Base-by-base conservation (phyloP, 345 rosid species). In the Lagerstroemia speciosa region DNA sequence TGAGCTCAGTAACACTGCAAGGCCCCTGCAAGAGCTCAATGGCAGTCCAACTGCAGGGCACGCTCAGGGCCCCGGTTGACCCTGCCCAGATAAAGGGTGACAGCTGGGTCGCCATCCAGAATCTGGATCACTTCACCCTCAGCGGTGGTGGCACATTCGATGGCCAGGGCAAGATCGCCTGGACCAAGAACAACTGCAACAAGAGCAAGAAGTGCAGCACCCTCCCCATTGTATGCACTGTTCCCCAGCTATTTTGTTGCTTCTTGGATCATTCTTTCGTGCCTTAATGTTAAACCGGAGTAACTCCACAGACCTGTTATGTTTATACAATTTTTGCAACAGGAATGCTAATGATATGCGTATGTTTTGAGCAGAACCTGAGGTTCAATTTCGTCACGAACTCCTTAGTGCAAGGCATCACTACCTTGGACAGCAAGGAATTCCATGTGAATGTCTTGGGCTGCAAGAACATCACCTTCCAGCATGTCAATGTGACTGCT, bases 61-160 rank as follows among this genome's bases (percentile, higher is more conserved):
- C 70, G 17, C 16, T 88, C 12, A 75, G 45, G 71, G 88, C 94
- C 27, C 77, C 80, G 2, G 64, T 69, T 0, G 82, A 81, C 43
- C 71, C 79, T 5, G 64, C 65, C 17, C 38, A 46, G 38, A 67
- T 79, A 58, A 77, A 45, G 62, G 70, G 71, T 8, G 78, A 74
- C 0, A 76, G 75, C 61, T 90, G 94, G 94, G 62, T 90, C 55
- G 16, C 68, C 19, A 76, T 90, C 71, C 27, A 63, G 17, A 57
- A 73, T 53, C 45, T 90, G 3, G 68, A 81, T 16, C 65, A 64
- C 2, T 68, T 90, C 55, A 80, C 76, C 0, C 12, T 88, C 36
- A 68, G 73, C 11, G 94, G 90, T 2, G 80, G 80, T 12, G 90
- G 97, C 32, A 73, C 78, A 24, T 83, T 90, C 57, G 88, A 90